A percentile compares a stretch with the other conserved stretches of the same genome.
phyloP scores from a whole-genome alignment of 495 filamentous ascomycete genomes.

The Margaritispora aquatica region DNA sequence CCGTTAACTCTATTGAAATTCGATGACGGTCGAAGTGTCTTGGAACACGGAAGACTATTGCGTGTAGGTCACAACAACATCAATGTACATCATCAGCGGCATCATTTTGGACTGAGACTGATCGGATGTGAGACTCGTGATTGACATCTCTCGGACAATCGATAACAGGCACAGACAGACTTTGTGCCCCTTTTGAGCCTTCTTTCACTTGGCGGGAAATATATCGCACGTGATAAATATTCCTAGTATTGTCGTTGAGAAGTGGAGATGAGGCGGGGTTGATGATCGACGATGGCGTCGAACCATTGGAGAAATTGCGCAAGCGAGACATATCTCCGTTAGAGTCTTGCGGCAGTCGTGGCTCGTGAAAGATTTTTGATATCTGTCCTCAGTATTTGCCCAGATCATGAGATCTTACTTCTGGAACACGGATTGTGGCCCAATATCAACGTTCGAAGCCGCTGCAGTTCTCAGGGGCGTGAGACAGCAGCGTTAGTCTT shows the following conservation, averaged over 20 bases:
- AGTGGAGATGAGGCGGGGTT: background rate
- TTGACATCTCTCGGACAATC: background rate
- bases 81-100: no score
- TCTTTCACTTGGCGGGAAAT: no score
- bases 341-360: background rate
- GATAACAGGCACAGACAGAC: background rate
- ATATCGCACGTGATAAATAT: background rate
- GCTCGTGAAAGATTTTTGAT: no score
- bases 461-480: background rate
- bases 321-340: background rate
- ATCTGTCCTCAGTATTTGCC: no score
- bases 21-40: background rate
- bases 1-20: background rate
- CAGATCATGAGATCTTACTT: no score
- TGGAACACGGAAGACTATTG: background rate
- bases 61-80: no score
- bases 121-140: background rate
- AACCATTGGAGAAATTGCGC: background rate
- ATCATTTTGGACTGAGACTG: no score
- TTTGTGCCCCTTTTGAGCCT: background rate
- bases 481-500: background rate
- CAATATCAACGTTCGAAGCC: background rate
- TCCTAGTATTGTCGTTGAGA: background rate
- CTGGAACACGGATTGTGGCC: background rate
- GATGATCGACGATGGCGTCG: background rate